Base-by-base conservation (phyloP, 2,329 filamentous ascomycete genomes). In the Aspergillus novoparasiticus region DNA sequence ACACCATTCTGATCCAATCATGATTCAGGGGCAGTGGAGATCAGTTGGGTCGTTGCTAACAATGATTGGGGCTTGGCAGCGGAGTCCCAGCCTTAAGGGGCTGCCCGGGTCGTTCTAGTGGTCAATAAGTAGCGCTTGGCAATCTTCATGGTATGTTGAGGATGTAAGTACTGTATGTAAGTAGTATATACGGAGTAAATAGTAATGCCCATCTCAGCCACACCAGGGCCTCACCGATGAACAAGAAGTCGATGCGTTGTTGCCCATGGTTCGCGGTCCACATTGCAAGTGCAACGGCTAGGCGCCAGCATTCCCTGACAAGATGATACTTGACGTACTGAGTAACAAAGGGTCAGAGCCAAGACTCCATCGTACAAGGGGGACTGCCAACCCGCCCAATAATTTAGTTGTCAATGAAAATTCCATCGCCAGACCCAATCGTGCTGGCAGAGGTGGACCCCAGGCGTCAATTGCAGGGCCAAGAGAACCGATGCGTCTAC, bases 401-500 rank as follows among this genome's bases (percentile, higher is more conserved):
- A 32, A 39, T 60, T 60, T 36, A 51, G n/a, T 51, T 32, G 16
- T 51, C 28, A 54, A 23, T 55, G 30, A 55, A 55, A 36, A 26
- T 23, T 51, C 28, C 26, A n/a, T 56, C 54, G 48, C 58, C 23
- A 60, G 58, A 36, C 48, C 60, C 59, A 61, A 64, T 61, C 39
- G 39, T 36, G 34, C 23, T 39, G 43, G 58, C 34, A 56, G 56
- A 62, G 57, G 61, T 63, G 61, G 61, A 59, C 21, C 60, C 51
- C 51, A 36, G 23, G 45, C 56, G 10, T 56, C 56, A 14, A 59
- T 60, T 43, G 57, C 55, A 59, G 56, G 64, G 61, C 64, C 59
- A 66, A 64, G 62, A 64, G n/a, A 26, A 53, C 30, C 57, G 43
- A 45, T 59, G 59, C 34, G 48, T 43, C 62, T 57, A 56, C 48